Evolutionary conservation across 805 yeast species (phyloP).

Genomic region (Komagataella pastoris): DNA sequence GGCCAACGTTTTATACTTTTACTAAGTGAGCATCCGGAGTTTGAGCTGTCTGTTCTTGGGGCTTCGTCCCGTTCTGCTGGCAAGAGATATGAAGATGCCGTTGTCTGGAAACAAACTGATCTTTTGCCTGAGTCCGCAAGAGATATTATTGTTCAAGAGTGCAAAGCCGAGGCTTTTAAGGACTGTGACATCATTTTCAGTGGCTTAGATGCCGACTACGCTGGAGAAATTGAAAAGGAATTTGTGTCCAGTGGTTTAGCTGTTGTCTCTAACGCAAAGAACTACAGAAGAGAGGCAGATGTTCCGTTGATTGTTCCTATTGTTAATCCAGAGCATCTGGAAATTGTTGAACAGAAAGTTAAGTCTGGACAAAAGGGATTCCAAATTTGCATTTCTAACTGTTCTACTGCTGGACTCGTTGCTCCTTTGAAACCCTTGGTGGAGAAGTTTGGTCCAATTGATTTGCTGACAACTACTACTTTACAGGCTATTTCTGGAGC

Average conservation of each 20-base stretch:
- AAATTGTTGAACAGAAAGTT: conserved; percentile 49
- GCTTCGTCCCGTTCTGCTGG: conserved; percentile 95
- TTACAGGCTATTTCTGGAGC: conserved; percentile 98
- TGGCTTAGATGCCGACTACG: conserved; percentile 85
- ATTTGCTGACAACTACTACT: conserved; percentile 77
- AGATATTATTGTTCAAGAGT: conserved; percentile 57
- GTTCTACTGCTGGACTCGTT: conserved; percentile 92
- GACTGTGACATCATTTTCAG: conserved; percentile 93
- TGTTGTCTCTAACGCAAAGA: conserved; percentile 90
- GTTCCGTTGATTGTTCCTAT: conserved; percentile 95
- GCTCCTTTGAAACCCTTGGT: conserved; percentile 94
- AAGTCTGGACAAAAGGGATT: conserved; percentile 50
- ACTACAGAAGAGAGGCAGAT: conserved; percentile 75
- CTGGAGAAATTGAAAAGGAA: conserved; percentile 83
- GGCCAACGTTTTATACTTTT: conserved; percentile 91
- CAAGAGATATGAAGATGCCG: conserved; percentile 71
- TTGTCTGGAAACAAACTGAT: conserved; percentile 87
- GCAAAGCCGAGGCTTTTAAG: conserved; percentile 62
- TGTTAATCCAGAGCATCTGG: conserved; percentile 84
- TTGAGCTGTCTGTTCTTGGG: conserved; percentile 74
- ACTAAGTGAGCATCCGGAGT: conserved; percentile 78
- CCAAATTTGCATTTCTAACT: conserved; percentile 91
- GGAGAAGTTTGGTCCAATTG: conserved; percentile 83
- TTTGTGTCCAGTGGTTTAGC: conserved; percentile 73
- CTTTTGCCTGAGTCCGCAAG: conserved; percentile 60